Evolutionary conservation across 331 rosid species (phyloP), one percentile per base, ranked within the genome.

Genomic region (Cydonia oblonga): DNA sequence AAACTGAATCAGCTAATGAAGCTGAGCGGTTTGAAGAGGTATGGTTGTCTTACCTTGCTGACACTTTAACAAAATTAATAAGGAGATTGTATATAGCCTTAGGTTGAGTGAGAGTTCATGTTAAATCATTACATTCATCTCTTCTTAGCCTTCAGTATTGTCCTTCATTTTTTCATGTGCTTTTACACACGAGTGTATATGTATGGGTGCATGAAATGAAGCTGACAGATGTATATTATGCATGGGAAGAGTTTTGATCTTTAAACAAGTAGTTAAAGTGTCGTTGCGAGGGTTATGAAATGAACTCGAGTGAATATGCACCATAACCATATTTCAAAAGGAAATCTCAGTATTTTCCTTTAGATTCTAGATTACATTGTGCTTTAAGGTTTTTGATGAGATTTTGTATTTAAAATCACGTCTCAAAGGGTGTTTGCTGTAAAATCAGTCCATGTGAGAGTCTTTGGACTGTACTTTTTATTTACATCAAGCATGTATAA

Each of bases 1-100:
- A 90, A 87, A 89, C 90, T 65, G 98, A 83, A 76, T 87, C 90
- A 25, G 96, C 98, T 22, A 93, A 93, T 76, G 97, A 93, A 67
- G 98, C 97, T 14, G 98, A 93, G 78, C 90, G 96, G 59, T 90
- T 90, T 82, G 98, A 93, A 85, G 98, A 93, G 96, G 98, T 93
- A 84, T 66, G 13, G 32, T 52, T 19, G 59, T 16, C 52, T 70
- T 70, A 54, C 6, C 35, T 7, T 4, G 24, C 23, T 6, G 42
- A n/a, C 25, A 9, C 56, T 29, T 26, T 13, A n/a, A 26, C 10
- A 20, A 29, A 29, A 4, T 14, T 69, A 12, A 9, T n/a, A 9
- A 52, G 22, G 63, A 4, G 25, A 19, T 32, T 49, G 42, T 19
- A 28, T 19, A 28, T 18, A 10, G 30, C 29, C 18, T 30, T 56